phyloP scores from a whole-genome alignment of 495 filamentous ascomycete species.

The Podospora pseudocomata region DNA sequence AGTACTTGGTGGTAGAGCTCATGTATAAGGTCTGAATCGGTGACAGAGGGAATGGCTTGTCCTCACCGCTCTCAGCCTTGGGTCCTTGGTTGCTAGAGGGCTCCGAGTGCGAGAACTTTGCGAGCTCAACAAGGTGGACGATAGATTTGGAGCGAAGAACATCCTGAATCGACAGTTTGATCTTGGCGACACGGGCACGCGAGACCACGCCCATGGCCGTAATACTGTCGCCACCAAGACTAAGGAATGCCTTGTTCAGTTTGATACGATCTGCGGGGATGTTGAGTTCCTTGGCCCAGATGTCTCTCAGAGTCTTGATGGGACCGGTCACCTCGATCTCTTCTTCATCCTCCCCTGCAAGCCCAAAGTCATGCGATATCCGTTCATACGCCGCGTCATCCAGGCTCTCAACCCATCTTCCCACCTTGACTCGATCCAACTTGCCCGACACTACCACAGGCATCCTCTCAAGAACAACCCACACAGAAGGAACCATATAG shows the following conservation, averaged over 20 bases:
- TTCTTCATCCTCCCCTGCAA: conserved; percentile 12
- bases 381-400: conserved; percentile 17
- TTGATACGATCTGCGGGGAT: conserved; percentile 18
- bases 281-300: conserved; percentile 23
- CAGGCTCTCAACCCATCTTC: conserved; percentile 20
- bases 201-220: conserved; percentile 29
- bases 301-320: conserved; percentile 16
- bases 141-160: conserved; percentile 31
- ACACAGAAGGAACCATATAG: conserved; percentile 57
- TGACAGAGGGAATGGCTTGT: conserved; percentile 52
- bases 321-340: conserved; percentile 11
- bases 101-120: conserved; percentile 12
- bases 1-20: conserved; percentile 39
- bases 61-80: conserved; percentile 32
- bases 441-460: conserved; percentile 53
- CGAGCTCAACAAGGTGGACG: conserved; percentile 24
- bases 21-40: conserved; percentile 61
- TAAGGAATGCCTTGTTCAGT: conserved; percentile 19
- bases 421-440: conserved; percentile 45
- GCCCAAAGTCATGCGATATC: conserved; percentile 15
- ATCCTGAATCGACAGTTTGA: conserved; percentile 23
- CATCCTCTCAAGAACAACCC: conserved; percentile 50
- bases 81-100: neutral
- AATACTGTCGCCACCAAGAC: conserved; percentile 30
- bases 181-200: conserved; percentile 18